A percentile compares a stretch with the other conserved stretches of the same genome.
phyloP scores from a whole-genome alignment of 805 yeast species.

The Suhomyces canberraensis region DNA sequence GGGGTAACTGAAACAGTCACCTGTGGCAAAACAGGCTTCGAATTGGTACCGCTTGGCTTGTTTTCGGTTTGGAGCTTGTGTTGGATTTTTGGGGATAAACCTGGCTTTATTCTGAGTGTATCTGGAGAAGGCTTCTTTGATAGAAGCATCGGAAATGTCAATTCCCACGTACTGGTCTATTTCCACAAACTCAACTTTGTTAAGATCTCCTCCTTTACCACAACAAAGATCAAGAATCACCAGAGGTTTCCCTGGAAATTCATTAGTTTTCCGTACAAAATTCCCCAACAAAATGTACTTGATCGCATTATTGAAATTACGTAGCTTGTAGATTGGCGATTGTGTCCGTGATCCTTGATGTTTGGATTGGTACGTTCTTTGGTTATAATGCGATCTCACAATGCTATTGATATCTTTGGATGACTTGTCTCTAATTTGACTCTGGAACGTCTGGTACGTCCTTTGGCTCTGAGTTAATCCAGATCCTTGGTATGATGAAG shows the following conservation, averaged over 20 bases:
- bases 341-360: conserved; percentile 56
- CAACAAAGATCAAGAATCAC: conserved; percentile 84
- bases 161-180: conserved; percentile 81
- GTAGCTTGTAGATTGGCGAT: conserved; percentile 80
- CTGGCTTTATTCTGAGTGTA: conserved; percentile 52
- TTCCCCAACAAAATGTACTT: conserved; percentile 81
- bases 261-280: conserved; percentile 41
- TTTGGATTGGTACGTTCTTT: conserved; percentile 69
- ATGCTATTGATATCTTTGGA: conserved; percentile 54
- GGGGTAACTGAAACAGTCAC: conserved; percentile 80
- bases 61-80: conserved; percentile 16
- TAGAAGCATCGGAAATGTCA: conserved; percentile 87
- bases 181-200: conserved; percentile 77
- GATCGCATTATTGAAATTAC: conserved; percentile 89
- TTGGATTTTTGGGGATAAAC: conserved; percentile 27
- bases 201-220: conserved; percentile 97
- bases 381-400: conserved; percentile 83
- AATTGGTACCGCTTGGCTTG: conserved; percentile 53
- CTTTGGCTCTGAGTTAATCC: background rate
- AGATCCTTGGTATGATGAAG: conserved; percentile 4
- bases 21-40: conserved; percentile 82
- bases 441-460: conserved; percentile 37
- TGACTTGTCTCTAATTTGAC: conserved; percentile 32
- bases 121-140: conserved; percentile 78
- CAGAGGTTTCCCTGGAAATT: conserved; percentile 20